phyloP scores from a whole-genome alignment of 352 stramenopile species.

The Peronospora farinosa region DNA sequence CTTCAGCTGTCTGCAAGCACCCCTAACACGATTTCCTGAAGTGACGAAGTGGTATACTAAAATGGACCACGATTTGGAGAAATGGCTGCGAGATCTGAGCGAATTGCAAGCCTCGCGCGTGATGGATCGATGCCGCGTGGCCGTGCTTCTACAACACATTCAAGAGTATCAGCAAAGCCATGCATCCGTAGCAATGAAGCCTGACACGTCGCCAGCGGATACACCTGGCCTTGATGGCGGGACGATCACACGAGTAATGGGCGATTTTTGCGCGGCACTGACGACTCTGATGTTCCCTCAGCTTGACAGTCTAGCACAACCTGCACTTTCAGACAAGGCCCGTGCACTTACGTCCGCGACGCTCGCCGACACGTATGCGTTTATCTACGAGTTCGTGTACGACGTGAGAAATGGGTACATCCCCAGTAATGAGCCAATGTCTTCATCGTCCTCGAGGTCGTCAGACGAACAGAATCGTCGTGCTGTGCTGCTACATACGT shows the following conservation, averaged over 20 bases:
- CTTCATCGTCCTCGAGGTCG: constrained; percentile 12
- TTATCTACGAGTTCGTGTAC: constrained; percentile 56
- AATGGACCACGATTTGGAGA: constrained; percentile 32
- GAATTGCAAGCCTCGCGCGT: constrained; percentile 40
- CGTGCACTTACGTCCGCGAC: constrained; percentile 29
- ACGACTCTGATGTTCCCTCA: constrained; percentile 46
- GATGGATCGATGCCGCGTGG: constrained; percentile 40
- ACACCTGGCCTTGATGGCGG: constrained; percentile 35
- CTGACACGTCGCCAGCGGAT: constrained; percentile 10
- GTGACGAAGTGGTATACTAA: constrained; percentile 32
- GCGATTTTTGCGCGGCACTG: constrained; percentile 42
- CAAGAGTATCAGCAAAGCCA: constrained; percentile 32
- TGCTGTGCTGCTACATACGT: constrained; percentile 48
- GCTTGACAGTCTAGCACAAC: constrained; percentile 49
- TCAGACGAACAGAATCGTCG: constrained; percentile 12
- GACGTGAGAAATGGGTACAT: constrained; percentile 41
- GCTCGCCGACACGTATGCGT: constrained; percentile 43
- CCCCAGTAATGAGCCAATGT: constrained; percentile 13
- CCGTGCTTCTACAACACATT: constrained; percentile 36
- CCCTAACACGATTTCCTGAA: constrained; percentile 39
- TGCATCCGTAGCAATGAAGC: constrained; percentile 4
- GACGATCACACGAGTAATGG: constrained; percentile 48
- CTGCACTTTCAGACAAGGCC: constrained; percentile 38
- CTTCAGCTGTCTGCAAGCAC: constrained; percentile 52
- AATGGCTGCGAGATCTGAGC: constrained; percentile 39